phyloP scores from a whole-genome alignment of 768 basidiomycete species.

The Lactarius sanguifluus region DNA sequence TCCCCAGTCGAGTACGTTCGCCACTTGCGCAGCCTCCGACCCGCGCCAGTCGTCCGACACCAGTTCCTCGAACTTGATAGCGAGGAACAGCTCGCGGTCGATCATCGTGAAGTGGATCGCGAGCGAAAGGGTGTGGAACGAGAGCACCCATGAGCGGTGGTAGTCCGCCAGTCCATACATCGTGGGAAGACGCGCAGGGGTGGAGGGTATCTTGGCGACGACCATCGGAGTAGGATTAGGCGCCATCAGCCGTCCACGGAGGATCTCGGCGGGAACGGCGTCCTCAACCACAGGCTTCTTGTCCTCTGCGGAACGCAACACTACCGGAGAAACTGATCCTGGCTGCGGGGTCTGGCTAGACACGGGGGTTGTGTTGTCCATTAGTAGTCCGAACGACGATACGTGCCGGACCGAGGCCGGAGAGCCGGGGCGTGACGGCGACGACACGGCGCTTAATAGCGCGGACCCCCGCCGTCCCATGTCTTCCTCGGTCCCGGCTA shows the following conservation, averaged over 20 bases:
- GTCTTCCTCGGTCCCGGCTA: not conserved
- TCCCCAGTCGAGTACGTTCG: slow-evolving; percentile 79
- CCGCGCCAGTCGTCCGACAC: slow-evolving; percentile 70
- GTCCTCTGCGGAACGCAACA: slow-evolving; percentile 36
- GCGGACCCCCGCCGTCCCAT: slow-evolving; percentile 4
- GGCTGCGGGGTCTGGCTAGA: not conserved
- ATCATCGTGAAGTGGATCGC: slow-evolving; percentile 85
- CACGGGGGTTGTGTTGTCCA: slow-evolving; percentile 23
- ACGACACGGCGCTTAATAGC: slow-evolving; percentile 17
- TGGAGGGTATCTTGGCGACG: slow-evolving; percentile 38
- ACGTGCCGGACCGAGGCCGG: slow-evolving; percentile 23
- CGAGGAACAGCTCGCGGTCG: slow-evolving; percentile 82
- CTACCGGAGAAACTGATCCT: not conserved
- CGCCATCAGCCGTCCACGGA: slow-evolving; percentile 53
- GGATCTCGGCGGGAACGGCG: slow-evolving; percentile 64
- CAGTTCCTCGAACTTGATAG: slow-evolving; percentile 86
- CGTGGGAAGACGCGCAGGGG: slow-evolving; percentile 32
- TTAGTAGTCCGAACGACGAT: slow-evolving; percentile 17
- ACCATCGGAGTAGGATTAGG: slow-evolving; percentile 30
- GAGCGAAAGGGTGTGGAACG: slow-evolving; percentile 56
- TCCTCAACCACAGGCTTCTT: slow-evolving; percentile 58
- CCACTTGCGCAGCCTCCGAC: slow-evolving; percentile 47
- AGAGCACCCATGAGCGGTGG: slow-evolving; percentile 74
- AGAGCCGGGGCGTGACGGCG: slow-evolving; percentile 23
- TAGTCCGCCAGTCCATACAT: slow-evolving; percentile 29